Percentiles rank a stretch among this genome's conserved stretches.
Conservation (phyloP, 2,329 filamentous ascomycete species). For the Aspergillus persii region DNA sequence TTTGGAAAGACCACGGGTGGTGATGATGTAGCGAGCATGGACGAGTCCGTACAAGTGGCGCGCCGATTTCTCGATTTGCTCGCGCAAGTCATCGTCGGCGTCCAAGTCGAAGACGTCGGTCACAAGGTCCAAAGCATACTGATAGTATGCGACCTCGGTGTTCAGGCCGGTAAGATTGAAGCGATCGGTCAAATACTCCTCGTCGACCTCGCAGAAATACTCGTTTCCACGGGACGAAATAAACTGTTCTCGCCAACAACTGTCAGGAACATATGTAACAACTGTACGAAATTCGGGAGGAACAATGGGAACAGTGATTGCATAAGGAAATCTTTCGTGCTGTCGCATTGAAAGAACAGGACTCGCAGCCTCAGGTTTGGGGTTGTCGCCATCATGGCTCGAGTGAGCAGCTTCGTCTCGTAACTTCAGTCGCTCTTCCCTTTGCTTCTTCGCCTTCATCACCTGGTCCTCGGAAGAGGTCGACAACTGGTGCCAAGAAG, state of each 20-base stretch:
- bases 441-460: neutral
- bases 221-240: conserved; percentile 97
- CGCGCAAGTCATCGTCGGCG: conserved; percentile 96
- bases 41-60: conserved; percentile 94
- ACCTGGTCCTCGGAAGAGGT: neutral
- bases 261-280: conserved; percentile 7
- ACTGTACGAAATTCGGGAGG: neutral
- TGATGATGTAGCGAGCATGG: conserved; percentile 94
- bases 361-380: neutral
- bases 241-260: conserved; percentile 60
- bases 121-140: conserved; percentile 95
- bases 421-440: neutral
- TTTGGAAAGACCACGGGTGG: conserved; percentile 86
- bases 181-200: conserved; percentile 95
- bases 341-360: neutral
- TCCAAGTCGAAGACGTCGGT: conserved; percentile 98
- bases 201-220: conserved; percentile 99
- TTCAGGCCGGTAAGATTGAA: conserved; percentile 98
- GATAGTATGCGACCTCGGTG: conserved; percentile 97
- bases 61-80: conserved; percentile 96
- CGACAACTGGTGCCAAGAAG: neutral
- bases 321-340: neutral
- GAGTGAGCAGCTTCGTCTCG: neutral
- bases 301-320: neutral
- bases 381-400: neutral